Evolutionary conservation across 139 green algal genomes (phyloP).

Genomic region (Chlamydomonas sphaeroides): DNA sequence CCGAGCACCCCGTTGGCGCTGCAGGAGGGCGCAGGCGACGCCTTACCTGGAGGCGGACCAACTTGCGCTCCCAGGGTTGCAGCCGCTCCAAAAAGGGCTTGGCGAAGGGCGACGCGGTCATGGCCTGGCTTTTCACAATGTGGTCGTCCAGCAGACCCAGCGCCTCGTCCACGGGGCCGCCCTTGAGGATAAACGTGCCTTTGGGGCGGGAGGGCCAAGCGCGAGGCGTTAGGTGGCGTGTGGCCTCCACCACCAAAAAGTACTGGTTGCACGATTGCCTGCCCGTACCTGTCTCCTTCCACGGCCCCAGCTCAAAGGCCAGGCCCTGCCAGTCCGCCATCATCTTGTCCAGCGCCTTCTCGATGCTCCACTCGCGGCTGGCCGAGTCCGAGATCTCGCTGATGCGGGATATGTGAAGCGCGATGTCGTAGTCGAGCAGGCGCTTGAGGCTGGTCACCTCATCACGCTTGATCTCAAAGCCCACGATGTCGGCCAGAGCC

Average conservation of each 20-base stretch:
- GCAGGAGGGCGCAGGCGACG: too few relatives aligned
- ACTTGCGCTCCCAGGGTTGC: constrained; percentile 71
- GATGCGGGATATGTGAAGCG: constrained; percentile 52
- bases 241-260: too few relatives aligned
- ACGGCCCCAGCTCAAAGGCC: constrained; percentile 73
- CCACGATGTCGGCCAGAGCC: constrained; percentile 69
- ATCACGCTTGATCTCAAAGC: constrained; percentile 77
- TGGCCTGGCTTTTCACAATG: constrained; percentile 76
- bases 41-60: constrained; percentile 68
- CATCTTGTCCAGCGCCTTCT: constrained; percentile 73
- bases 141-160: constrained; percentile 86
- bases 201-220: background rate
- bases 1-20: too few relatives aligned
- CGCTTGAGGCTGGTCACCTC: constrained; percentile 72
- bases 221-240: too few relatives aligned
- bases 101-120: constrained; percentile 73
- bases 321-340: constrained; percentile 65
- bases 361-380: constrained; percentile 63
- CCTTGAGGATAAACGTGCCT: constrained; percentile 75
- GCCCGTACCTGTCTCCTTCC: constrained; percentile 79
- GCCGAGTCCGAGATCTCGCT: constrained; percentile 59
- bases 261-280: too few relatives aligned
- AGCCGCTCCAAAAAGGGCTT: constrained; percentile 74
- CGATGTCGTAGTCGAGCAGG: constrained; percentile 75
- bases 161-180: constrained; percentile 77